Conservation (phyloP, 179 eudicot species). For the Beta corolliflora region DNA sequence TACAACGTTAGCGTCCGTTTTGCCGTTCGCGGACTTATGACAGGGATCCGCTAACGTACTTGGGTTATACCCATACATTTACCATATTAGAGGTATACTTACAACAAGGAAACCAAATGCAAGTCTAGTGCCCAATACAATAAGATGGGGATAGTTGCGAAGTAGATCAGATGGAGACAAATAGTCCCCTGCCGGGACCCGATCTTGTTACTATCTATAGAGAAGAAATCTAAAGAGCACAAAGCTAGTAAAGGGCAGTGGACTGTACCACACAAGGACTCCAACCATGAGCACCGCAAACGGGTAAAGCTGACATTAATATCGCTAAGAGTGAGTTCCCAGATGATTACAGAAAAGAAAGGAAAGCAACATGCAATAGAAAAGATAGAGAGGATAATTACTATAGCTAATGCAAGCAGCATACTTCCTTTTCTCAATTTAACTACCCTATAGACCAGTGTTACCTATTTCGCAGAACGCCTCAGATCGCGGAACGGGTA, state of each 20-base stretch:
- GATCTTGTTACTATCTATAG: slow-evolving; percentile 15
- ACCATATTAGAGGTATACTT: slow-evolving; percentile 20
- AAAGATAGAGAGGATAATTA: slow-evolving; percentile 25
- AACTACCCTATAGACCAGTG: no score
- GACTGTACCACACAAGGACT: slow-evolving; percentile 70
- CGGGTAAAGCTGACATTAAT: slow-evolving; percentile 73
- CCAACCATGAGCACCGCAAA: slow-evolving; percentile 80
- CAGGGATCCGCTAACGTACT: no score
- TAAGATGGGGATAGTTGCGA: slow-evolving; percentile 76
- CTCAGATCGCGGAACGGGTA: no score
- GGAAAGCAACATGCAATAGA: no score
- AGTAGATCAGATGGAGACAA: slow-evolving; percentile 77
- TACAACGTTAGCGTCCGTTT: no score
- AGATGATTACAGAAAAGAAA: background rate
- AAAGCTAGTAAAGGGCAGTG: slow-evolving; percentile 16
- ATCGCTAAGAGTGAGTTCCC: slow-evolving; percentile 23
- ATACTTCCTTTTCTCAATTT: slow-evolving; percentile 79
- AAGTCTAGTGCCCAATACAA: slow-evolving; percentile 84
- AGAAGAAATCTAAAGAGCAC: slow-evolving; percentile 5
- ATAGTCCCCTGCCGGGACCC: slow-evolving; percentile 74
- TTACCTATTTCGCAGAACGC: no score
- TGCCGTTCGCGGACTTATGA: no score
- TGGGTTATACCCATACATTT: no score
- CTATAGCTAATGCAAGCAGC: slow-evolving; percentile 92
- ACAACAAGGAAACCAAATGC: slow-evolving; percentile 99